Conservation (phyloP, 2,329 filamentous ascomycete genomes). For the Colletotrichum melonis region DNA sequence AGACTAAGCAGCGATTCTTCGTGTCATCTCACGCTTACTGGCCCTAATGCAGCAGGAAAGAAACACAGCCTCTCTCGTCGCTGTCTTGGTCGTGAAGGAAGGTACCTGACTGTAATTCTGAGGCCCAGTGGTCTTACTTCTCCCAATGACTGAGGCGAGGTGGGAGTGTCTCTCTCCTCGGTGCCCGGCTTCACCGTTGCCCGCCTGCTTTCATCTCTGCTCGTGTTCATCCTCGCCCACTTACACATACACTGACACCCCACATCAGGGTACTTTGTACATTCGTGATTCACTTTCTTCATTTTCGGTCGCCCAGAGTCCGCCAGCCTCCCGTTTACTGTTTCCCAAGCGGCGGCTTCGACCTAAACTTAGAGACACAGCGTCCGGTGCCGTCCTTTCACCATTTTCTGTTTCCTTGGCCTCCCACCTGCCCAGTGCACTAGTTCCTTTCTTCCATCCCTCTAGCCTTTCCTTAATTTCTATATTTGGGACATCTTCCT, state of each 20-base stretch:
- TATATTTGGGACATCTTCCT: constrained; percentile 15
- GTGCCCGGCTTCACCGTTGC: background rate
- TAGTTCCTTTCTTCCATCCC: background rate
- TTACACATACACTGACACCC: too few species aligned
- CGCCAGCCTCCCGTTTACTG: constrained; percentile 24
- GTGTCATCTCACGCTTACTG: background rate
- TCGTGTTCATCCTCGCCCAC: background rate
- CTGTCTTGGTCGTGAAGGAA: too few species aligned
- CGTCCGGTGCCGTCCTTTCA: background rate
- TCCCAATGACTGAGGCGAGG: background rate
- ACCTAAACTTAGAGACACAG: background rate
- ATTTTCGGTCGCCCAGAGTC: background rate
- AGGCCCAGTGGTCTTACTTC: background rate
- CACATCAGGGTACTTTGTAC: too few species aligned
- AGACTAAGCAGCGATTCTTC: background rate
- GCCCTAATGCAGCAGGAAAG: background rate
- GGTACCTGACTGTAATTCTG: too few species aligned
- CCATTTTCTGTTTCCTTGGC: background rate
- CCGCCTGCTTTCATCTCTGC: background rate
- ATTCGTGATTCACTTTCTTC: background rate
- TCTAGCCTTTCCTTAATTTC: constrained; percentile 6
- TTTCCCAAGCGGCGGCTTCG: background rate
- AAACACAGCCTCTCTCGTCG: background rate
- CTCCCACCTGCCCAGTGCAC: background rate
- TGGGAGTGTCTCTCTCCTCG: background rate